A percentile compares a stretch with the other conserved stretches of the same genome.
Conservation (phyloP, 352 stramenopile genomes). For the Globisporangium barbulae region DNA sequence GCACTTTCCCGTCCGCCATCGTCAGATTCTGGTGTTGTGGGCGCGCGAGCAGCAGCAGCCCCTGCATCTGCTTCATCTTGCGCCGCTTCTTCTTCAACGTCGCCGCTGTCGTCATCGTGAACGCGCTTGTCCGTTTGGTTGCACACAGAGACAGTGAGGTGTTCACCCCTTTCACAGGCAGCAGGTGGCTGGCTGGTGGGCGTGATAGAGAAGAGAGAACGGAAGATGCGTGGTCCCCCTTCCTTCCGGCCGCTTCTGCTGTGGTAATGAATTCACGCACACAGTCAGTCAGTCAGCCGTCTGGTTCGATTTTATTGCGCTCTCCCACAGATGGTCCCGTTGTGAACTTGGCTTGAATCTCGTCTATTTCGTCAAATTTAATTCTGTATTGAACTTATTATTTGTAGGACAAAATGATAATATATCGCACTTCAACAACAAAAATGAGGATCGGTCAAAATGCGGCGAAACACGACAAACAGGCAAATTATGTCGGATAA, state of each 20-base stretch:
- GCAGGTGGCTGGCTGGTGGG: not conserved
- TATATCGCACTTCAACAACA: no score
- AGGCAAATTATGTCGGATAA: no score
- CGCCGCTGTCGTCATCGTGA: conserved; percentile 27
- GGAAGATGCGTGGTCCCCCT: not conserved
- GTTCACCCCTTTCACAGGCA: not conserved
- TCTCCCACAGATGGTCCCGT: conserved; percentile 12
- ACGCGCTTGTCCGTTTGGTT: not conserved
- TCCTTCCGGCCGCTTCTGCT: not conserved
- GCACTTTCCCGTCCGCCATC: not conserved
- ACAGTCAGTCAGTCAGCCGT: not conserved
- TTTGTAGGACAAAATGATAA: no score
- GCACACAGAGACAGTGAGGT: not conserved
- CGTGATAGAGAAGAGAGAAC: not conserved
- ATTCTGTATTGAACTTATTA: no score
- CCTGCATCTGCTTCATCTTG: conserved; percentile 82
- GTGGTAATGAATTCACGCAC: conserved; percentile 3
- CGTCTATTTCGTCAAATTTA: not conserved
- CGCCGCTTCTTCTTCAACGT: conserved; percentile 46
- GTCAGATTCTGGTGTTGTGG: conserved; percentile 15
- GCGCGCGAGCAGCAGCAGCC: conserved; percentile 57
- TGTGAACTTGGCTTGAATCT: not conserved
- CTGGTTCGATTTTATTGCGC: conserved; percentile 24
- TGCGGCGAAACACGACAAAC: no score
- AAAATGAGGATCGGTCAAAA: no score